phyloP scores from a whole-genome alignment of 352 stramenopile genomes.

The Pythium pectinolyticum region DNA sequence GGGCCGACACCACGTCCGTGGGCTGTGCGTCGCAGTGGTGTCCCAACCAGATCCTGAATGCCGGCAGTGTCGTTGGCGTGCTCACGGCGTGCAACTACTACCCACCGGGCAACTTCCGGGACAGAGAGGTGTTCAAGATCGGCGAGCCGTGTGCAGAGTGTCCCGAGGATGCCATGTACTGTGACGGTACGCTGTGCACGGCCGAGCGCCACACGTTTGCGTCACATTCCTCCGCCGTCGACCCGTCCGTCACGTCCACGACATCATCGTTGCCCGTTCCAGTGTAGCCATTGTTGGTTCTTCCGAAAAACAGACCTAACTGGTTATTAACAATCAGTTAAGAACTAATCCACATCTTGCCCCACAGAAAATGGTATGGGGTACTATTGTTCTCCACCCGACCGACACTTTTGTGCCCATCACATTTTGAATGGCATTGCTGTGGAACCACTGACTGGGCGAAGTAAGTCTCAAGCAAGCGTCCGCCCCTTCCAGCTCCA shows the following conservation, averaged over 20 bases:
- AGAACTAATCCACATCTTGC: not conserved
- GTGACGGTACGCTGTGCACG: conserved; percentile 24
- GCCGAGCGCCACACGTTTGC: conserved; percentile 15
- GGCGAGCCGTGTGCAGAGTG: conserved; percentile 17
- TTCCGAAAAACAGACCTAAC: not conserved
- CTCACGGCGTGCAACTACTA: conserved; percentile 29
- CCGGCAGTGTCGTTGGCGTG: conserved; percentile 7
- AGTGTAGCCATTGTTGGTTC: conserved; percentile 7
- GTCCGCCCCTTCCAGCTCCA: not conserved
- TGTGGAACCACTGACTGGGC: not conserved
- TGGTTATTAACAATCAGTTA: conserved; percentile 7
- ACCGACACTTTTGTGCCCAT: not conserved
- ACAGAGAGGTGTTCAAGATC: conserved; percentile 16
- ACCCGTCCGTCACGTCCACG: conserved; percentile 7
- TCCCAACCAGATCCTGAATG: conserved; percentile 13
- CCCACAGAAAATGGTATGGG: not conserved
- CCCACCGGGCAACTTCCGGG: conserved; percentile 22
- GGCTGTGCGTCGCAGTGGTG: conserved; percentile 27
- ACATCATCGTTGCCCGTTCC: not conserved
- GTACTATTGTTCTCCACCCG: not conserved
- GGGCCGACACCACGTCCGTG: conserved; percentile 20
- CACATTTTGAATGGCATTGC: conserved; percentile 23
- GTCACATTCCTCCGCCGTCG: conserved; percentile 4
- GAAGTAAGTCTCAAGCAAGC: no score
- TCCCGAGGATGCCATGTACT: conserved; percentile 9